These are phyloP conservation scores for Apiospora pterosperma DNA, from an alignment of 2,329 filamentous ascomycete species.

Conservation along the genomic window DNA sequence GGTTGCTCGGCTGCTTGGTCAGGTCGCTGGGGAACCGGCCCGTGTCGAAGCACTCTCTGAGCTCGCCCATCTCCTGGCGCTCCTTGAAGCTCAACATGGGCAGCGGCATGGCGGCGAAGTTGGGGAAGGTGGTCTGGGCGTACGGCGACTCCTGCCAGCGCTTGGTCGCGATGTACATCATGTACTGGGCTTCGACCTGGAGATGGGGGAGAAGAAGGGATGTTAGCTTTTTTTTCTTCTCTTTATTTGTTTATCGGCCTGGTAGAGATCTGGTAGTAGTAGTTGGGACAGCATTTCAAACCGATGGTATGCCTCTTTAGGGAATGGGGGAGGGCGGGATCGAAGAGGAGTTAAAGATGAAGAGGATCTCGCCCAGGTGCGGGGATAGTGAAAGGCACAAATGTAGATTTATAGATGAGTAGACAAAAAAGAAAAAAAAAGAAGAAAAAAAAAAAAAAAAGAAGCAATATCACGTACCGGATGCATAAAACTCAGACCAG, in stretches of 20 bases:
- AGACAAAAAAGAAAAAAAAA: background rate
- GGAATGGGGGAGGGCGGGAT: background rate
- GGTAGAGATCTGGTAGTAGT: no score
- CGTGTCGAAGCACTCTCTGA: background rate
- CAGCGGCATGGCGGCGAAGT: background rate
- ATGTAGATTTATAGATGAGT: no score
- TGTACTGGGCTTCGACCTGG: background rate
- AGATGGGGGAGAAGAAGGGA: no score
- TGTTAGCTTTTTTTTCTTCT: background rate
- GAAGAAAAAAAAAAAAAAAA: background rate
- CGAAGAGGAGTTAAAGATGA: background rate
- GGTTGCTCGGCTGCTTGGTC: background rate
- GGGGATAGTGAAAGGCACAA: background rate
- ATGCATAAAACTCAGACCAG: background rate
- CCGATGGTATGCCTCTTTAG: background rate
- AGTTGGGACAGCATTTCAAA: background rate
- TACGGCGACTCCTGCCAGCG: background rate
- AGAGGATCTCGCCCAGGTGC: background rate
- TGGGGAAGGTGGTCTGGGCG: background rate
- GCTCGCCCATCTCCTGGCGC: conserved; percentile 40
- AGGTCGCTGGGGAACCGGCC: background rate
- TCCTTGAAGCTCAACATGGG: background rate
- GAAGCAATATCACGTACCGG: background rate
- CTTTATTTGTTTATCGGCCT: background rate
- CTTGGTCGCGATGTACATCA: background rate